These are phyloP conservation scores for Amaranthus cruentus DNA, from an alignment of 148 eudicot genomes.

Conservation along the genomic window DNA sequence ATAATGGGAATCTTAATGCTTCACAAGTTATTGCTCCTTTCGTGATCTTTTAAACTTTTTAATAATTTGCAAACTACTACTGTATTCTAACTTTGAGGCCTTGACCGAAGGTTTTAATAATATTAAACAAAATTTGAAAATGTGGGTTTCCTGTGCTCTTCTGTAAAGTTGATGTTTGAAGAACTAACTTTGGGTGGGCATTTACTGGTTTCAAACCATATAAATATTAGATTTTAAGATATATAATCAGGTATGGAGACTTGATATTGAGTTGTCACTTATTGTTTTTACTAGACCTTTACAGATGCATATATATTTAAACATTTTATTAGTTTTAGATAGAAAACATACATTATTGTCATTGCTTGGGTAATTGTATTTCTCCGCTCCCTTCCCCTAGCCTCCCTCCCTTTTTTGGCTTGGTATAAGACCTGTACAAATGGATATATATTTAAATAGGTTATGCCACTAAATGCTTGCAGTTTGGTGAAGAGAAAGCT, in stretches of 20 bases:
- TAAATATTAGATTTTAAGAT: too few relatives aligned
- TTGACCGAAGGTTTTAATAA: too few relatives aligned
- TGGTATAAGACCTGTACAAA: too few relatives aligned
- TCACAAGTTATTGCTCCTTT: neutral
- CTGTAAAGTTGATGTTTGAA: neutral
- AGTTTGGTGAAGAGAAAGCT: slow-evolving; percentile 92
- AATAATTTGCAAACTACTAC: too few relatives aligned
- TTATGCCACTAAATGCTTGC: slow-evolving; percentile 21
- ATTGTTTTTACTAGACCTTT: neutral
- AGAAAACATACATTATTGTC: neutral
- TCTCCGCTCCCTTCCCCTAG: neutral
- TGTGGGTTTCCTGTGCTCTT: neutral
- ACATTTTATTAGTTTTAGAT: neutral
- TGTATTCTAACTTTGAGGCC: too few relatives aligned
- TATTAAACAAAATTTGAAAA: neutral
- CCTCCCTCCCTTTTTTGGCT: neutral
- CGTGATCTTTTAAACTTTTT: too few relatives aligned
- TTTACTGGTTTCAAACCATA: neutral
- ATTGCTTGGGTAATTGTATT: neutral
- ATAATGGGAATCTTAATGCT: neutral
- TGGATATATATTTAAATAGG: too few relatives aligned
- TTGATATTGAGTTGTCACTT: neutral
- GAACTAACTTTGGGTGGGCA: neutral
- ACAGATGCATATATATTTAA: neutral
- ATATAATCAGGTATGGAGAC: too few relatives aligned